Evolutionary conservation across 352 stramenopile genomes (phyloP), one percentile per base, ranked within the genome.

Genomic region (Elongisporangium anandrum): DNA sequence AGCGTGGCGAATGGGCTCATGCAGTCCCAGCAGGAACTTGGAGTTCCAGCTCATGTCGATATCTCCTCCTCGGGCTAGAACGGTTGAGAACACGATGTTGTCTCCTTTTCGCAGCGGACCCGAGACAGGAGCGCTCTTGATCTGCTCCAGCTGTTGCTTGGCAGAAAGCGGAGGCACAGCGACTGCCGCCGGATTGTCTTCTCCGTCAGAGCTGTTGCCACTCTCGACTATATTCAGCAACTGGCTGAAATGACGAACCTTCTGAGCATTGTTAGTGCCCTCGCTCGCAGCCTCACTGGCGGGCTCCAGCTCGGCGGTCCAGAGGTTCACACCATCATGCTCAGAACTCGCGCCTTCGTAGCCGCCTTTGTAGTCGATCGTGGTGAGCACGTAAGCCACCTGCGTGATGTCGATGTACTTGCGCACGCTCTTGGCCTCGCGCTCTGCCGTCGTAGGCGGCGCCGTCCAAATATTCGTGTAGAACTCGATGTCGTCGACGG

Each of bases 381-480:
- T 87, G 20, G 81, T 88, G 47, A 94, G 61, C 52, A 91, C 80
- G 49, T 92, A 69, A 19, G 85, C 75, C 21, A 94, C 79, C 39
- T 94, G 85, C n/a, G 74, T 77, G 56, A 94, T 89, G 57, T 94
- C 84, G 24, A 94, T 77, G 38, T 85, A 77, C 61, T 73, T 76
- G 41, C 48, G 59, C 29, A 64, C 60, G 50, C 59, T 69, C 61
- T 73, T 72, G 45, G 51, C 16, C 20, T 72, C 58, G 9, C 26
- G 49, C 15, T 51, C 50, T 21, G 59, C 65, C 0, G 63, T 61
- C 54, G 72, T 65, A 3, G 65, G 51, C 19, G 61, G 48, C 22
- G 58, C 52, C 10, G 70, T 72, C 83, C 83, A 93, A 56, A 93
- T 93, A 76, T 93, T 93, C 41, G 72, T 72, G 70, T 93, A 93